A percentile compares a stretch with the other conserved stretches of the same genome.
Evolutionary conservation across 1,284 basidiomycete species (phyloP).

Genomic region (Mycosarcoma mackinlayi): DNA sequence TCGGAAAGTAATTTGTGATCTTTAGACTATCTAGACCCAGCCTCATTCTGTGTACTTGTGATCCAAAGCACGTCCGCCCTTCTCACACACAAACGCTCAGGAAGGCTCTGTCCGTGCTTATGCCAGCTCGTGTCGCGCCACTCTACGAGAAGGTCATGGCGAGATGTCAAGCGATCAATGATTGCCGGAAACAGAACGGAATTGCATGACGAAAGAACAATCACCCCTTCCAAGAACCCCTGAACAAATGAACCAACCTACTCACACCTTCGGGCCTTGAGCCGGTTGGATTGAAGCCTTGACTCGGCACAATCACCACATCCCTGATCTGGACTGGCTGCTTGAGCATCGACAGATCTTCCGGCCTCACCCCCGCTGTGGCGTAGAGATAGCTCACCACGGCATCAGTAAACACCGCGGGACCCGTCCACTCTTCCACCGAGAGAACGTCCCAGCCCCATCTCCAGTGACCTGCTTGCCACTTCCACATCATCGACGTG

Average conservation of each 20-base stretch:
- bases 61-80: no score
- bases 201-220: not conserved
- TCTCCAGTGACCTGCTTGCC: constrained; percentile 46
- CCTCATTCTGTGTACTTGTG: no score
- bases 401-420: constrained; percentile 45
- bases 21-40: no score
- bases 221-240: constrained; percentile 46
- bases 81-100: no score
- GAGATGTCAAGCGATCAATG: no score
- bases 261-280: constrained; percentile 12
- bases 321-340: constrained; percentile 48
- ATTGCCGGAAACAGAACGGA: no score
- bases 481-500: constrained; percentile 36
- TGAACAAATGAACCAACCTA: constrained; percentile 45
- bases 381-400: constrained; percentile 49
- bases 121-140: no score
- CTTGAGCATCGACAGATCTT: constrained; percentile 30
- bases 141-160: no score
- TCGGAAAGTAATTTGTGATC: no score
- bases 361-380: constrained; percentile 40
- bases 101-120: no score
- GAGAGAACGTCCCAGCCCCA: constrained; percentile 38
- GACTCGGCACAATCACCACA: constrained; percentile 36
- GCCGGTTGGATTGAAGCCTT: constrained; percentile 35
- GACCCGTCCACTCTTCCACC: constrained; percentile 53